Base-by-base conservation (phyloP, 2,329 filamentous ascomycete species). In the Amesomyces nigricolor region DNA sequence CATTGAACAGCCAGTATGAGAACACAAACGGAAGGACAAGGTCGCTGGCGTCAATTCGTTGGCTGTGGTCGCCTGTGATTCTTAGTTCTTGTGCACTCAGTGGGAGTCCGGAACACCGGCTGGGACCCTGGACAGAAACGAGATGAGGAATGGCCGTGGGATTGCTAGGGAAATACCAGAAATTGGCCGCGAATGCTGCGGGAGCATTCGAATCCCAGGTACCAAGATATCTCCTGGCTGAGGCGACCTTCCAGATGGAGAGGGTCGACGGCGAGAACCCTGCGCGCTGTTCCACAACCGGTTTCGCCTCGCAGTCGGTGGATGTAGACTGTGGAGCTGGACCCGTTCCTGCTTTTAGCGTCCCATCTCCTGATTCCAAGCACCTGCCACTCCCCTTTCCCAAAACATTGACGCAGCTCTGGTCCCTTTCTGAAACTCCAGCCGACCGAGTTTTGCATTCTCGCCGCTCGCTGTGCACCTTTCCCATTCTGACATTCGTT, bases 401-500 rank as follows among this genome's bases (percentile, higher is more conserved):
- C 17, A 13, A 39, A 42, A 45, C 30, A 16, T 38, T 37, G 30
- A 46, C 51, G n/a, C 32, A 10, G 8, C 45, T 48, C 46, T 46
- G n/a, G 35, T 42, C 48, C 46, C 10, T 14, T 55, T 42, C 60
- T 52, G 45, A 54, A 57, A 55, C 57, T 51, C 10, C 45, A 16
- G 26, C 35, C 29, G 14, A 45, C 53, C 52, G 45, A 35, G 48
- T 39, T 54, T 42, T 54, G 22, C 11, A 22, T 42, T 52, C 53
- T 56, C 37, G 49, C 52, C 51, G 14, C 32, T 54, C 47, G 46
- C 44, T 56, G 35, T 43, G 26, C 22, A 39, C 30, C 39, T 45
- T 56, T 58, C 47, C n/a, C 17, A 43, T 62, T 59, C 60, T 58
- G 51, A 62, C 60, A 59, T 57, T 62, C 60, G 53, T 56, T 58